phyloP scores from a whole-genome alignment of 2,329 filamentous ascomycete genomes.

The Ophiocordyceps unilateralis region DNA sequence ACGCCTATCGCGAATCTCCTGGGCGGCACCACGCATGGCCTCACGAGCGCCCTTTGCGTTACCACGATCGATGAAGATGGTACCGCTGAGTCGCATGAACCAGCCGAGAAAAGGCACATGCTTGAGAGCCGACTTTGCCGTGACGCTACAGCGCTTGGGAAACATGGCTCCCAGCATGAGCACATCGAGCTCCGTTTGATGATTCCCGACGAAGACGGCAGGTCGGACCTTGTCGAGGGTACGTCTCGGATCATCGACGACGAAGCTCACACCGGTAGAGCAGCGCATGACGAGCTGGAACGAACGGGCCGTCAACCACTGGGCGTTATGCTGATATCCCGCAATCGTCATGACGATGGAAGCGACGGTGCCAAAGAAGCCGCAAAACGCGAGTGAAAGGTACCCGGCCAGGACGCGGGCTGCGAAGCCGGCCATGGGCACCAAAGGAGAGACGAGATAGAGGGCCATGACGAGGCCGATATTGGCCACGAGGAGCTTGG shows the following conservation, averaged over 20 bases:
- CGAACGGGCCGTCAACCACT: slow-evolving; percentile 65
- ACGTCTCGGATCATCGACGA: slow-evolving; percentile 48
- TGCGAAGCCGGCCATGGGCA: slow-evolving; percentile 46
- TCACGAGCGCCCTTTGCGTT: slow-evolving; percentile 69
- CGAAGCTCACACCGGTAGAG: slow-evolving; percentile 63
- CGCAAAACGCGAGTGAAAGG: slow-evolving; percentile 38
- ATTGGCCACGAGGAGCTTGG: slow-evolving; percentile 34
- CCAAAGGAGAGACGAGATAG: slow-evolving; percentile 42
- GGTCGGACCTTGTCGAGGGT: slow-evolving; percentile 52
- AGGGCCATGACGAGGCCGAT: slow-evolving; percentile 32
- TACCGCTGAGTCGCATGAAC: slow-evolving; percentile 81
- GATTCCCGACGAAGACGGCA: slow-evolving; percentile 83
- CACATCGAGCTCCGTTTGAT: slow-evolving; percentile 92
- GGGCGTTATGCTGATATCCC: slow-evolving; percentile 59
- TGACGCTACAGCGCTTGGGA: slow-evolving; percentile 81
- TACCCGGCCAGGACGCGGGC: slow-evolving; percentile 53
- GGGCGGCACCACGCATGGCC: slow-evolving; percentile 69
- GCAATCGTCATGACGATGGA: slow-evolving; percentile 53
- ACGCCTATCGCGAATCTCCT: slow-evolving; percentile 53
- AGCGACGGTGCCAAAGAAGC: slow-evolving; percentile 59
- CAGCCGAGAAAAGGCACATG: slow-evolving; percentile 73
- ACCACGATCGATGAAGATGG: slow-evolving; percentile 87
- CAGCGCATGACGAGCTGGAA: slow-evolving; percentile 68
- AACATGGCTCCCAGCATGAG: slow-evolving; percentile 81
- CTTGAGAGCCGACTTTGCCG: slow-evolving; percentile 74